Conservation (phyloP, 306 rosid genomes). For the Potentilla sterilis region DNA sequence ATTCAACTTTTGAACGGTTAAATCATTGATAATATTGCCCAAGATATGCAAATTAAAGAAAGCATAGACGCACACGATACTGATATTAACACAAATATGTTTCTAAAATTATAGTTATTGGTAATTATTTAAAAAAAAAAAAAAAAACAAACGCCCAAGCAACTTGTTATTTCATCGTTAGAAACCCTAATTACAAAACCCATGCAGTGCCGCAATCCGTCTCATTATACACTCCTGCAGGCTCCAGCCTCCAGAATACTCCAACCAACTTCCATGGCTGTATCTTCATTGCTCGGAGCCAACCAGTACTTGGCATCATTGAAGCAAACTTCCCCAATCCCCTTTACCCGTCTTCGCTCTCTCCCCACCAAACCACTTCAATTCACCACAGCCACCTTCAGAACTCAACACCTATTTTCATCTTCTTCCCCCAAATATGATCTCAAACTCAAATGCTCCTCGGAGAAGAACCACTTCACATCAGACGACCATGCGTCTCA, state of each 20-base stretch:
- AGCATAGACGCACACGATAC: too few species aligned
- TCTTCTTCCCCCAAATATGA: neutral
- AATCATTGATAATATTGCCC: too few species aligned
- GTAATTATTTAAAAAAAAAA: too few species aligned
- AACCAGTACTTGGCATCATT: slow-evolving; percentile 33
- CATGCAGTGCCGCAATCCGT: neutral
- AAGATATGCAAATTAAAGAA: too few species aligned
- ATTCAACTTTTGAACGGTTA: too few species aligned
- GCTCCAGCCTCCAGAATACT: neutral
- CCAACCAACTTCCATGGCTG: slow-evolving; percentile 18
- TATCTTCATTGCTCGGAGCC: slow-evolving; percentile 40
- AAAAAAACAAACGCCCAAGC: too few species aligned
- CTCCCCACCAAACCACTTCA: slow-evolving; percentile 23
- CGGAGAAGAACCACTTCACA: neutral
- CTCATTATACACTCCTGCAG: neutral
- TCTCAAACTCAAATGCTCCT: slow-evolving; percentile 30
- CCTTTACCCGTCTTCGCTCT: slow-evolving; percentile 18
- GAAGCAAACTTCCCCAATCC: slow-evolving; percentile 36
- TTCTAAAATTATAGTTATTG: too few species aligned
- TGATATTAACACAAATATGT: too few species aligned
- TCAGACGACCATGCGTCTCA: neutral
- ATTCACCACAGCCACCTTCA: slow-evolving; percentile 12
- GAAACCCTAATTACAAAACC: neutral
- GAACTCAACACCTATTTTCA: neutral
- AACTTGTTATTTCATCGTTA: neutral